Evolutionary conservation across 2,329 filamentous ascomycete genomes (phyloP), one percentile per base, ranked within the genome.

Genomic region (Paradendryphiella salina): DNA sequence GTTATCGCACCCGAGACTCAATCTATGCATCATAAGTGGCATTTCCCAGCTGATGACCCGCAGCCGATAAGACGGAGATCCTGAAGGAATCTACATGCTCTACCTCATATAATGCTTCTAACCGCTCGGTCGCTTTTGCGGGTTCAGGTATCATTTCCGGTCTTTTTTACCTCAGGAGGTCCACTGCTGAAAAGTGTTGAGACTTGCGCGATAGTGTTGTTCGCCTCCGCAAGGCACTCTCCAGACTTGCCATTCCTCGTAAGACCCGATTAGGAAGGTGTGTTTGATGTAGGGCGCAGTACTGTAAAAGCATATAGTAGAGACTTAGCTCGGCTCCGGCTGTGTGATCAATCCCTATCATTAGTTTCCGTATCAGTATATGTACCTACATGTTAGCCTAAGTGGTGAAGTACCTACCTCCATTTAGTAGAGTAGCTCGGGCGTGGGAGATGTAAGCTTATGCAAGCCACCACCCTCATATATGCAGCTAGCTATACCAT

Each of bases 401-500:
- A 17, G 17, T 21, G n/a, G n/a, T 29, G 26, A 23, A 41, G 5
- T 7, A 23, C 4, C 11, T 11, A 32, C 20, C 7, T 7, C 4
- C 20, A 7, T 15, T 23, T n/a, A 8, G 35, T 17, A 39, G 26
- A 18, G 31, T 46, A 31, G 29, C 32, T 31, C 39, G 14, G 8
- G 15, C n/a, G 17, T 36, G 29, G 28, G 21, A 33, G 9, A 33
- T 45, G 44, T 54, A 43, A 42, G 34, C 52, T 34, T 42, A 39
- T 10, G 14, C 18, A 32, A 40, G 23, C 38, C 43, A 28, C 11
- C 20, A 34, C 39, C 28, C 31, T 31, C 28, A 21, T 20, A 10
- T 31, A 44, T 39, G 23, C 38, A 46, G 33, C 51, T 51, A 50
- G 17, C 28, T 21, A 29, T 36, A 37, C 34, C n/a, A 37, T 42